A percentile compares a stretch with the other conserved stretches of the same genome.
Conservation (phyloP, 1,284 basidiomycete genomes). For the Phaffia rhodozyma region DNA sequence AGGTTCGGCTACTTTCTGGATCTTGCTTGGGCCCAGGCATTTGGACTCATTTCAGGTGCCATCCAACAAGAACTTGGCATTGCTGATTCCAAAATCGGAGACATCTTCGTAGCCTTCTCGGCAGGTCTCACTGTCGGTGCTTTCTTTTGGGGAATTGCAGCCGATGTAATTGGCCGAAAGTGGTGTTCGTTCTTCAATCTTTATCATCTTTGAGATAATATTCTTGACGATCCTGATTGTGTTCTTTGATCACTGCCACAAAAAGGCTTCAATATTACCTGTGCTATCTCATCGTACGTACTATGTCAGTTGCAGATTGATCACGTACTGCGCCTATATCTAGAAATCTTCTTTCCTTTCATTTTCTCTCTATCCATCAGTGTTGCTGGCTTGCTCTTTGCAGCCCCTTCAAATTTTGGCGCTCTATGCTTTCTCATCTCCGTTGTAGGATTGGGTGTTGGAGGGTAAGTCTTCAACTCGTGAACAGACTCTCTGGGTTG, state of each 20-base stretch:
- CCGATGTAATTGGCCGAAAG: constrained; percentile 28
- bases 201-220: constrained; percentile 51
- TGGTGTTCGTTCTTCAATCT: constrained; percentile 54
- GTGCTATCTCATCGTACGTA: too few relatives aligned
- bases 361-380: constrained; percentile 48
- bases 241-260: constrained; percentile 44
- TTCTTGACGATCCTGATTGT: constrained; percentile 40
- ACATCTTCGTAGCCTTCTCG: constrained; percentile 47
- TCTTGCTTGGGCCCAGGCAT: constrained; percentile 26
- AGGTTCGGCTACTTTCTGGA: constrained; percentile 31
- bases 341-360: constrained; percentile 45
- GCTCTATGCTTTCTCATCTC: constrained; percentile 32
- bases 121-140: constrained; percentile 40
- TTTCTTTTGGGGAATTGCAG: constrained; percentile 41
- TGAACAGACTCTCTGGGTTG: background rate
- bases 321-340: constrained; percentile 45
- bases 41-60: constrained; percentile 25
- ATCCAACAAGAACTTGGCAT: constrained; percentile 30
- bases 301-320: too few relatives aligned
- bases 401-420: constrained; percentile 29
- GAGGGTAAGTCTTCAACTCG: constrained; percentile 42
- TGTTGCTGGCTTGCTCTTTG: constrained; percentile 31
- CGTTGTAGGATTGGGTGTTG: constrained; percentile 40
- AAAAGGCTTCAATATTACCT: too few relatives aligned
- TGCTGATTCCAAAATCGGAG: constrained; percentile 18